Conservation (phyloP, 2,329 filamentous ascomycete species). For the Fusarium nematophilum region DNA sequence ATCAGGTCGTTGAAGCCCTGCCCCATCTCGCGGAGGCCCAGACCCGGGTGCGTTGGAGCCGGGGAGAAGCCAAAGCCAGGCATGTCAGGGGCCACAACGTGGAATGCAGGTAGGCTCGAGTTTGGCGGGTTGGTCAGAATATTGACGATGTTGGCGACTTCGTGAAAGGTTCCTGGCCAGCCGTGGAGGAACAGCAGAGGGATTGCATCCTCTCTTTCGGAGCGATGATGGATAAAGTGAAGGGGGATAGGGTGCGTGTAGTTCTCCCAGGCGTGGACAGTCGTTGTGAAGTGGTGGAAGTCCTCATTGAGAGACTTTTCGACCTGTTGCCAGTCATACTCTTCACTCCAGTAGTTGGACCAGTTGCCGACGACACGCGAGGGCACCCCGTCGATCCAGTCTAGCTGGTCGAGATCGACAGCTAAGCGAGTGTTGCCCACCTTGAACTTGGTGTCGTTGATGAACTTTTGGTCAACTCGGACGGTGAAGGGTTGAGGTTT, state of each 20-base stretch:
- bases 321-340: constrained; percentile 11
- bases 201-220: constrained; percentile 44
- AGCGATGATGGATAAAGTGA: constrained; percentile 27
- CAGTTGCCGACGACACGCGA: no score
- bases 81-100: constrained; percentile 58
- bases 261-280: constrained; percentile 2
- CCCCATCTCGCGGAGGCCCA: constrained; percentile 46
- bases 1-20: constrained; percentile 53
- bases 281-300: constrained; percentile 23
- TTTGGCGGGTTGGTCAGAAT: constrained; percentile 44
- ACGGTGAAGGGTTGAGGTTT: no score
- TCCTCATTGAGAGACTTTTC: constrained; percentile 11
- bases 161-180: constrained; percentile 57
- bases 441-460: no score
- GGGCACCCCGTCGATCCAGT: no score
- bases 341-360: background rate
- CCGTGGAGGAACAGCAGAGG: constrained; percentile 57
- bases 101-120: constrained; percentile 52
- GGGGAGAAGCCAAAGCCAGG: constrained; percentile 59
- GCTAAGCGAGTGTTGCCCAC: no score
- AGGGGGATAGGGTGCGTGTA: constrained; percentile 12
- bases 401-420: no score
- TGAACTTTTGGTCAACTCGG: no score
- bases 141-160: constrained; percentile 50
- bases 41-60: constrained; percentile 36